Conservation (phyloP, 2,329 filamentous ascomycete species). For the Botrytis aclada region DNA sequence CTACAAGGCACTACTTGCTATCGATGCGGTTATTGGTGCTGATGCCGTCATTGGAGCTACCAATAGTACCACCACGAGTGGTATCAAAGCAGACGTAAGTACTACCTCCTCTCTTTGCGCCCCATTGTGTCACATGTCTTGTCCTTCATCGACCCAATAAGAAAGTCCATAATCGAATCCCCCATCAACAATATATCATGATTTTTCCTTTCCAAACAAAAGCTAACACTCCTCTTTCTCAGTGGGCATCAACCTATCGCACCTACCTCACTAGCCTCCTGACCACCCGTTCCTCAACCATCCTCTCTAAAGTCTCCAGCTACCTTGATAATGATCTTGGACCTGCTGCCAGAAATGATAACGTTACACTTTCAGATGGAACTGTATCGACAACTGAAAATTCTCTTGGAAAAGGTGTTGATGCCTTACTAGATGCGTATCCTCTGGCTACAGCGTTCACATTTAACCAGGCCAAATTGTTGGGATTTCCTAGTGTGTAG, state of each 20-base stretch:
- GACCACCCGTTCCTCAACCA: neutral
- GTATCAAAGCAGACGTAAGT: conserved; percentile 6
- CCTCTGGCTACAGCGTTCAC: neutral
- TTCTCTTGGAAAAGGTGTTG: neutral
- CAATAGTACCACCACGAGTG: neutral
- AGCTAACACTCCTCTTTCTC: neutral
- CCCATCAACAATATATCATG: neutral
- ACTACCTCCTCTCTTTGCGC: neutral
- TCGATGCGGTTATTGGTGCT: neutral
- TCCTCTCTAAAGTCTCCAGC: neutral
- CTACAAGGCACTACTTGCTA: conserved; percentile 10
- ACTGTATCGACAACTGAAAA: neutral
- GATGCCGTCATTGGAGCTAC: neutral
- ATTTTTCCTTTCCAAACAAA: neutral
- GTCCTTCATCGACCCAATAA: neutral
- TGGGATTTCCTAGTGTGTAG: neutral
- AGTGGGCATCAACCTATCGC: conserved; percentile 1
- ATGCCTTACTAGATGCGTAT: neutral
- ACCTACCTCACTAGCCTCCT: conserved; percentile 3
- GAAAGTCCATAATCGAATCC: neutral
- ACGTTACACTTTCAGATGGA: neutral
- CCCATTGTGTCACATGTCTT: neutral
- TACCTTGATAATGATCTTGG: conserved; percentile 15
- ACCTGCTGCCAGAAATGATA: neutral
- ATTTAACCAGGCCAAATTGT: neutral